Percentiles rank a stretch among this genome's conserved stretches.
Evolutionary conservation across 139 green algal genomes (phyloP).

Genomic region (Desmodesmus armatus): DNA sequence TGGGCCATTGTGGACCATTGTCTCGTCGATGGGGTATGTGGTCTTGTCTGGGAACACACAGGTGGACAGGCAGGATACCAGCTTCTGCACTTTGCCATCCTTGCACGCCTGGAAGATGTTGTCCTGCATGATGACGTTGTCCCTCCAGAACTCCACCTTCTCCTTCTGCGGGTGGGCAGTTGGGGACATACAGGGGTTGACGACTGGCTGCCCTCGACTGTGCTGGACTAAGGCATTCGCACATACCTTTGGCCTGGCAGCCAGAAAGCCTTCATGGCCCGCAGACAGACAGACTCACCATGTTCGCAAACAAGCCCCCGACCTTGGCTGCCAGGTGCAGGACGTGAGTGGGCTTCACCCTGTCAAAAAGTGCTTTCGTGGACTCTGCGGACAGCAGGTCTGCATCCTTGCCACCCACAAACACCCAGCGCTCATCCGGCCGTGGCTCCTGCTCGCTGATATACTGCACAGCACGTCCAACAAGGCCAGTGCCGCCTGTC

Average conservation of each 20-base stretch:
- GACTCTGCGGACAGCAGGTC: constrained; percentile 54
- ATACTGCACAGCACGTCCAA: constrained; percentile 57
- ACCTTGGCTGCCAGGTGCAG: constrained; percentile 67
- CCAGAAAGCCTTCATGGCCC: no score
- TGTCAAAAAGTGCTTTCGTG: constrained; percentile 59
- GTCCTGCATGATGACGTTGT: constrained; percentile 68
- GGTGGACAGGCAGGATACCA: constrained; percentile 71
- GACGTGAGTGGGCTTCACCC: constrained; percentile 62
- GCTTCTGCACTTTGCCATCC: constrained; percentile 58
- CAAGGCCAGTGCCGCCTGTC: constrained; percentile 60
- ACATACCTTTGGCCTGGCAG: no score
- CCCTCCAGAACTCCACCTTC: constrained; percentile 63
- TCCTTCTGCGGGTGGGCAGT: constrained; percentile 19
- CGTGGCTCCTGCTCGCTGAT: constrained; percentile 44
- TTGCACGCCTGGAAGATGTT: constrained; percentile 67
- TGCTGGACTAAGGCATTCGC: no score
- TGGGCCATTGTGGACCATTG: constrained; percentile 67
- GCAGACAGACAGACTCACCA: constrained; percentile 55
- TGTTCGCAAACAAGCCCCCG: constrained; percentile 70
- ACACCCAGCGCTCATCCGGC: constrained; percentile 58
- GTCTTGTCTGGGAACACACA: constrained; percentile 74
- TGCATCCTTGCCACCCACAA: constrained; percentile 60
- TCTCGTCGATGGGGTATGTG: constrained; percentile 70
- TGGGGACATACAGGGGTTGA: not conserved
- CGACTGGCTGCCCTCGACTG: no score